Evolutionary conservation across 306 rosid genomes (phyloP).

Genomic region (Vicia sativa): DNA sequence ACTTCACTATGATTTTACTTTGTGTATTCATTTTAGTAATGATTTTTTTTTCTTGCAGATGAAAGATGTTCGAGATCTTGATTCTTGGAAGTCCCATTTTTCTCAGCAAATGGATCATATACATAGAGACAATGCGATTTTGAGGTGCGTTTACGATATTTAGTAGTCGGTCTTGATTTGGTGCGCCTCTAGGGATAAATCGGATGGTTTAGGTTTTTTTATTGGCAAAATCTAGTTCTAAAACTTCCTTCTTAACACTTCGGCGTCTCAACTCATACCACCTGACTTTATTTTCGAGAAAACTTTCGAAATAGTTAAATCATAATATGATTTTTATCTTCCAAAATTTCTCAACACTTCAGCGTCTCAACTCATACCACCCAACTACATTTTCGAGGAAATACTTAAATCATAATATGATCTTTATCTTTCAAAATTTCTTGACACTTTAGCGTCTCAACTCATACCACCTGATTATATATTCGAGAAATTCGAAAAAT

Average conservation of each 20-base stretch:
- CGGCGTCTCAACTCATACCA: not conserved
- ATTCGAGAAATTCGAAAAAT: too few relatives aligned
- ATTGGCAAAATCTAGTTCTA: not conserved
- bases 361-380: not conserved
- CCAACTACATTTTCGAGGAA: too few relatives aligned
- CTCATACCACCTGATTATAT: too few relatives aligned
- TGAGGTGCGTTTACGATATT: conserved; percentile 55
- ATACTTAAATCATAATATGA: not conserved
- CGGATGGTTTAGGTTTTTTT: too few relatives aligned
- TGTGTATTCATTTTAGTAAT: conserved; percentile 7
- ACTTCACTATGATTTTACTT: not conserved
- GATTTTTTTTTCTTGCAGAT: conserved; percentile 54
- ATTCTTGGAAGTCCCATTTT: conserved; percentile 71
- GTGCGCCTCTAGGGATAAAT: too few relatives aligned
- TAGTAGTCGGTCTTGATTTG: too few relatives aligned
- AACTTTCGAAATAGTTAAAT: not conserved
- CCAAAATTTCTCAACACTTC: not conserved
- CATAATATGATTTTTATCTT: not conserved
- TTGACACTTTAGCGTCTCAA: too few relatives aligned
- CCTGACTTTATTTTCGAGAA: not conserved
- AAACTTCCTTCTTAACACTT: not conserved
- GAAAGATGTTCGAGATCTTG: conserved; percentile 60
- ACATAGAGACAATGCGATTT: conserved; percentile 60
- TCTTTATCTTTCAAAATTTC: too few relatives aligned
- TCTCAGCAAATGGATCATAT: conserved; percentile 70